Base-by-base conservation (phyloP, 179 eudicot species). In the Drosera spatulata region DNA sequence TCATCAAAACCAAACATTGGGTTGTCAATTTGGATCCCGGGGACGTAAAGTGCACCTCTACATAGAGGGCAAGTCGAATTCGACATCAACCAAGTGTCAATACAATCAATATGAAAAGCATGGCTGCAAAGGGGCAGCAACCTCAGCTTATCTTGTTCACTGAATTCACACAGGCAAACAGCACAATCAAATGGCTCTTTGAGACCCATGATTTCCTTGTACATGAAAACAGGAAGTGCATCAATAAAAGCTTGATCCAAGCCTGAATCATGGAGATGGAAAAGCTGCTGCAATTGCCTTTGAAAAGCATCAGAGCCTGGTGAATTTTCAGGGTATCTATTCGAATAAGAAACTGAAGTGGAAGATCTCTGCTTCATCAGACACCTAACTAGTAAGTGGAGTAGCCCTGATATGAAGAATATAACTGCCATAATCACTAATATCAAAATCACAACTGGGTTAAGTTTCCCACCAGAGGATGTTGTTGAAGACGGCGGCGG, bases 111-210 rank as follows among this genome's bases (percentile, higher is more conserved):
- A 13, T 64, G 68, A 15, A 64, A 64, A 6, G 68, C 68, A 56
- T 64, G 68, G 47, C 55, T 39, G 10, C 68, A 64, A 5, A 54
- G n/a, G 11, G 68, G 68, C 7, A 64, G 68, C 13, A 64, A 15
- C 15, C 68, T 56, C 22, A 64, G 68, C 15, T 56, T 64, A 15
- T 64, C 68, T 8, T 64, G 48, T 40, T 41, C 45, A 9, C 46
- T 12, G 40, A 64, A 64, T 41, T 64, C 68, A 50, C 47, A 56
- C 2, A 64, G 61, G 10, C 68, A 64, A 15, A 64, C 68, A 22
- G 68, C 68, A 50, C 68, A 64, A 49, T 64, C 68, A 22, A 64
- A 64, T 2, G 68, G 68, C 48, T 64, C 68, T 15, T 64, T 64
- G 6, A 55, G 54, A 40, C 61, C 68, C 11, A 64, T 38, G 4